Percentiles rank a stretch among this genome's conserved stretches.
Evolutionary conservation across 306 rosid genomes (phyloP).

Genomic region (Cotoneaster glaucophyllus): DNA sequence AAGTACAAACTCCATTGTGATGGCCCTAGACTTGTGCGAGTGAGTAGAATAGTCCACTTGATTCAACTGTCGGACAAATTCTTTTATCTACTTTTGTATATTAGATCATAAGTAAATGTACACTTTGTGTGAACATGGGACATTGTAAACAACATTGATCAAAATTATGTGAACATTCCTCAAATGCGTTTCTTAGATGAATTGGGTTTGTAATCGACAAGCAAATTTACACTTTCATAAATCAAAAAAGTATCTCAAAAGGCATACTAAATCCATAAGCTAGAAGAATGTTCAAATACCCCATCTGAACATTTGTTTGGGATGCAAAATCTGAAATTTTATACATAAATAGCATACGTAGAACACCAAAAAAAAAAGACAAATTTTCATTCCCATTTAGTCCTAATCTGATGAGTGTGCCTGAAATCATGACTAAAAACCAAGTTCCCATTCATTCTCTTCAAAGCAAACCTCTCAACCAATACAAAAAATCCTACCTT

Average conservation of each 20-base stretch:
- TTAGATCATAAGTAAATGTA: too few relatives aligned
- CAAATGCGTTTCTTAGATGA: not conserved
- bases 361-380: not conserved
- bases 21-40: too few relatives aligned
- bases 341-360: not conserved
- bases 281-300: not conserved
- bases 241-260: not conserved
- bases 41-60: not conserved
- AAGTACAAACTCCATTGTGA: rapidly evolving
- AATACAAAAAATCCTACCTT: constrained; percentile 40
- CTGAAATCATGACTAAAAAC: constrained; percentile 37
- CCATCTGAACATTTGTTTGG: not conserved
- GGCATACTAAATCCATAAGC: not conserved
- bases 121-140: not conserved
- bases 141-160: not conserved
- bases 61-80: too few relatives aligned
- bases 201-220: not conserved
- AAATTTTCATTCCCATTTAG: constrained; percentile 45
- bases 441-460: constrained; percentile 39
- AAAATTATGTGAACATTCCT: not conserved
- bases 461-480: constrained; percentile 48
- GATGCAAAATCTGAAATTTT: not conserved
- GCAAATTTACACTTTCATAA: not conserved
- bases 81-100: not conserved
- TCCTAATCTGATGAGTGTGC: constrained; percentile 40